Conservation (phyloP, 768 basidiomycete species). For the Hydnomerulius pinastri region DNA sequence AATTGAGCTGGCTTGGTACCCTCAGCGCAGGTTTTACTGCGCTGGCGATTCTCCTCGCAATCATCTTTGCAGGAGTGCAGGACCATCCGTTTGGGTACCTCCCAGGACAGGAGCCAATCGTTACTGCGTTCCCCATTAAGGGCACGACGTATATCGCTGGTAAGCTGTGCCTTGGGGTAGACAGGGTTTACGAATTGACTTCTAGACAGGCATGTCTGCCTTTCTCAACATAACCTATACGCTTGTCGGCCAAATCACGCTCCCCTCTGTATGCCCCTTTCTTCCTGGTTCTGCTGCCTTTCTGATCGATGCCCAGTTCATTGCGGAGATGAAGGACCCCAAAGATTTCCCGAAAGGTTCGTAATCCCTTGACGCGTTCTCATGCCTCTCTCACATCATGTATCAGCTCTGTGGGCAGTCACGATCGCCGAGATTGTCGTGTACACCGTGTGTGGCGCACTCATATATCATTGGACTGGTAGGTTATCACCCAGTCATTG, state of each 20-base stretch:
- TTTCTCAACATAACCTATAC: conserved; percentile 50
- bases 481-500: background rate
- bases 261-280: conserved; percentile 42
- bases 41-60: conserved; percentile 41
- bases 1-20: conserved; percentile 42
- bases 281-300: background rate
- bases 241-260: conserved; percentile 45
- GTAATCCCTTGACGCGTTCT: background rate
- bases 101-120: conserved; percentile 37
- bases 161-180: conserved; percentile 9
- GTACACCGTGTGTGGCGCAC: conserved; percentile 44
- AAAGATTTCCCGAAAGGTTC: conserved; percentile 47
- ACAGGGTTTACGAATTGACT: background rate
- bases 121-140: conserved; percentile 36
- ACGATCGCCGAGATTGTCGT: conserved; percentile 45
- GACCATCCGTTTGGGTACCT: conserved; percentile 44
- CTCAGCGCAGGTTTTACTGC: conserved; percentile 31
- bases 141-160: conserved; percentile 43
- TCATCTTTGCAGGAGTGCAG: conserved; percentile 44
- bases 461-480: conserved; percentile 44
- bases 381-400: background rate
- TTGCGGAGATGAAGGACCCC: conserved; percentile 50
- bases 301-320: conserved; percentile 31
- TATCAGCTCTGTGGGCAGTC: conserved; percentile 42
- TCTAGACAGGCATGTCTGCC: conserved; percentile 40